phyloP scores from a whole-genome alignment of 2,329 filamentous ascomycete genomes.

The Drechslerella coelobrocha region DNA sequence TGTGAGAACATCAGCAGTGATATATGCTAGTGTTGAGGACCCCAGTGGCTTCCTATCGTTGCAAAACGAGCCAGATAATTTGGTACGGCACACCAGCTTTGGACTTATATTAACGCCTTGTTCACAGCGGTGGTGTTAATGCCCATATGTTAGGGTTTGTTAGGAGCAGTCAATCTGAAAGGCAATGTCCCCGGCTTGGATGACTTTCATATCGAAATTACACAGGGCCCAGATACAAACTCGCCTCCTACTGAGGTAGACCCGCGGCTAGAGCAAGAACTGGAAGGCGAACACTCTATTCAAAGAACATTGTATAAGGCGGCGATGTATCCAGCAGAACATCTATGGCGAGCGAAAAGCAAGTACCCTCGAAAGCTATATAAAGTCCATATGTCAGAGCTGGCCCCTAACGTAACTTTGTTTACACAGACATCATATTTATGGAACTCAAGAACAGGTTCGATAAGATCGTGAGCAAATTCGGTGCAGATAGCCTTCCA shows the following conservation, averaged over 20 bases:
- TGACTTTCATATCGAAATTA: conserved; percentile 78
- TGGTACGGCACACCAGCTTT: conserved; percentile 10
- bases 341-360: conserved; percentile 83
- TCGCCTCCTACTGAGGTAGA: conserved; percentile 63
- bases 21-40: conserved; percentile 83
- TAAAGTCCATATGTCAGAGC: background rate
- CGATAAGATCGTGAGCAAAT: conserved; percentile 66
- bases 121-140: background rate
- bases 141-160: conserved; percentile 60
- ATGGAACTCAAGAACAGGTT: conserved; percentile 69
- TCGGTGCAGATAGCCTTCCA: conserved; percentile 71
- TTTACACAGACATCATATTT: conserved; percentile 65
- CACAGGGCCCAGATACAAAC: conserved; percentile 71
- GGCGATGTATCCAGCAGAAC: conserved; percentile 69
- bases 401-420: background rate
- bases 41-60: conserved; percentile 69
- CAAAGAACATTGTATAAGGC: conserved; percentile 62
- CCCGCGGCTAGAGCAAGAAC: conserved; percentile 70
- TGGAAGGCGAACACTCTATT: conserved; percentile 79
- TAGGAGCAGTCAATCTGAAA: conserved; percentile 70
- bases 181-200: conserved; percentile 77
- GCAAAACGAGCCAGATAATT: conserved; percentile 62
- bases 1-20: conserved; percentile 77
- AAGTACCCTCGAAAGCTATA: conserved; percentile 54
- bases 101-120: background rate